Evolutionary conservation across 306 rosid genomes (phyloP).

Genomic region (Leucaena leucocephala): DNA sequence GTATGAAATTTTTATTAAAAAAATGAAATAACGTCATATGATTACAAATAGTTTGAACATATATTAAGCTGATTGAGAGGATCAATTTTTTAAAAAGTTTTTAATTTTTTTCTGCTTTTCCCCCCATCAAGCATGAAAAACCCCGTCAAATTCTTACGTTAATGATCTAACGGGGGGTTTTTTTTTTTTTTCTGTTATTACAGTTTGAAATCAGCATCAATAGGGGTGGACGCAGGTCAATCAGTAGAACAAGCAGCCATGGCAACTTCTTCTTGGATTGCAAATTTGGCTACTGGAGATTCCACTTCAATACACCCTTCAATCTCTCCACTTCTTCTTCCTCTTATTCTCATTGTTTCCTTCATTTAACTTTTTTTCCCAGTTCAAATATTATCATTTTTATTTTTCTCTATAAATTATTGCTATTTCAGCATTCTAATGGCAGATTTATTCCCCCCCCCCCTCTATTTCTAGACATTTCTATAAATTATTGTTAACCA

Average conservation of each 20-base stretch:
- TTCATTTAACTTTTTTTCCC: constrained; percentile 13
- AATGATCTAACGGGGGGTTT: not conserved
- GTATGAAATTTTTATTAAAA: too few species aligned
- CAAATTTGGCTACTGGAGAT: constrained; percentile 69
- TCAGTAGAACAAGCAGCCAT: constrained; percentile 53
- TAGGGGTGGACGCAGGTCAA: constrained; percentile 46
- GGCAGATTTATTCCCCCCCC: not conserved
- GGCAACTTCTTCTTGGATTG: constrained; percentile 65
- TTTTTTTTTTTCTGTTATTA: not conserved
- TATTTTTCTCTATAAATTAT: constrained; percentile 30
- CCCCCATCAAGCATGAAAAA: too few species aligned
- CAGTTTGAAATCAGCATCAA: constrained; percentile 60
- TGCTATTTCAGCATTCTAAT: constrained; percentile 32
- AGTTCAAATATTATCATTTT: not conserved
- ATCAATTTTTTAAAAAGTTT: too few species aligned
- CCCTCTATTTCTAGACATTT: not conserved
- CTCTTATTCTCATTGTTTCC: constrained; percentile 40
- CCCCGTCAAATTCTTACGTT: too few species aligned
- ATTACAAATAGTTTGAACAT: too few species aligned
- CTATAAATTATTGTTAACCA: not conserved
- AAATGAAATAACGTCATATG: too few species aligned
- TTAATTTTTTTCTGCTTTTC: too few species aligned
- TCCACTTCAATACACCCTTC: constrained; percentile 41
- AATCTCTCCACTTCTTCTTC: constrained; percentile 35
- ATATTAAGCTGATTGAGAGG: too few species aligned